Conservation (phyloP, 192 early-diverging fungal genomes). For the Endogone sp. region DNA sequence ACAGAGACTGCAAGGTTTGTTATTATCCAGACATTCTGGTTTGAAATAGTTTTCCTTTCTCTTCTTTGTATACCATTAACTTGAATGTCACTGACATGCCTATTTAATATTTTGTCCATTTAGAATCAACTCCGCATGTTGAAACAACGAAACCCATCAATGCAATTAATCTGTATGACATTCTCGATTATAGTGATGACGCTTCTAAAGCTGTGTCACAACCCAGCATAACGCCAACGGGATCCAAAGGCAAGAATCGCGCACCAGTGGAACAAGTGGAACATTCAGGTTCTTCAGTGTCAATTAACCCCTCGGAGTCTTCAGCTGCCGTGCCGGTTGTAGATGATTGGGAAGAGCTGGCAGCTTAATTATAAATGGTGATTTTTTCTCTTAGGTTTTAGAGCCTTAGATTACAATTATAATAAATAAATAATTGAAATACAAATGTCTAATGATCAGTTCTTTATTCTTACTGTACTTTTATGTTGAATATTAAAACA, state of each 20-base stretch:
- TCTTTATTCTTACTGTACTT: too few relatives aligned
- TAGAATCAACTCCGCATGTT: neutral
- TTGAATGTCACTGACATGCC: neutral
- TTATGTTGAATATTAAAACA: too few relatives aligned
- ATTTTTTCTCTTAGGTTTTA: too few relatives aligned
- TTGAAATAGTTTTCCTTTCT: neutral
- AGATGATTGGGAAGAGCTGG: neutral
- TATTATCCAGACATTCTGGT: neutral
- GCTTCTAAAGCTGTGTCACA: neutral
- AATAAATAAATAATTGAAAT: too few relatives aligned
- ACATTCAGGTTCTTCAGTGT: neutral
- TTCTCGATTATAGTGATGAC: neutral
- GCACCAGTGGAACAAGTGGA: neutral
- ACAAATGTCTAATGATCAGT: too few relatives aligned
- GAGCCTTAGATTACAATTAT: too few relatives aligned
- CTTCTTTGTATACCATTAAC: neutral
- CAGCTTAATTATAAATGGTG: too few relatives aligned
- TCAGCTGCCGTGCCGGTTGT: neutral
- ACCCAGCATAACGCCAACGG: neutral
- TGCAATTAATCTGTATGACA: neutral
- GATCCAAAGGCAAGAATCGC: neutral
- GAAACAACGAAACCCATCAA: neutral
- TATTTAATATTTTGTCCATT: neutral
- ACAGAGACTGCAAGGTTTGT: neutral
- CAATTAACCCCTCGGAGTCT: too few relatives aligned